Evolutionary conservation across 495 filamentous ascomycete species (phyloP).

Genomic region (Neohortaea acidophila): DNA sequence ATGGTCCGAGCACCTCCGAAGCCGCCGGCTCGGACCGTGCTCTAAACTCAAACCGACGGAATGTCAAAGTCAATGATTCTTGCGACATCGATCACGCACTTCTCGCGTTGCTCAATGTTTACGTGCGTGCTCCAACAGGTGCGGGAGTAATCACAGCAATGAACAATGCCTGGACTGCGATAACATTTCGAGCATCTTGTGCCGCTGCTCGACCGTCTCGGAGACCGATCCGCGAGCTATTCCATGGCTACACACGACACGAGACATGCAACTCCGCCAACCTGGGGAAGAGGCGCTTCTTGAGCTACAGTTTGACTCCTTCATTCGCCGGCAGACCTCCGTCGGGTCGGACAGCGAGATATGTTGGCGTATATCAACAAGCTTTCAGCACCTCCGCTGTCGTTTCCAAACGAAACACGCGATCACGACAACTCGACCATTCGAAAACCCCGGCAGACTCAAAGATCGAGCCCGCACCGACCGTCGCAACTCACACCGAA

Average conservation of each 20-base stretch:
- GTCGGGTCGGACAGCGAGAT: no score
- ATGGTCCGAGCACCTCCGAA: conserved; percentile 15
- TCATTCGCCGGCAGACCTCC: no score
- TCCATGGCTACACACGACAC: conserved; percentile 9
- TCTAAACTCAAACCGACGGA: neutral
- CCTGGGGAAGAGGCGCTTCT: no score
- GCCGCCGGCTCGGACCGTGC: neutral
- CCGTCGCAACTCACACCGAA: conserved; percentile 12
- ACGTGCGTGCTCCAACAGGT: neutral
- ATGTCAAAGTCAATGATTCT: no score
- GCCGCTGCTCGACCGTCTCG: conserved; percentile 14
- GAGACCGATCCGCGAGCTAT: conserved; percentile 8
- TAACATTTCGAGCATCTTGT: conserved; percentile 19
- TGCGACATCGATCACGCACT: neutral
- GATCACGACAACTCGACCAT: neutral
- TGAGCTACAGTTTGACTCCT: no score
- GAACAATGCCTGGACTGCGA: conserved; percentile 24
- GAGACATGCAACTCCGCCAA: neutral
- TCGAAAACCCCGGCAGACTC: neutral
- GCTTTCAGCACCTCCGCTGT: conserved; percentile 1
- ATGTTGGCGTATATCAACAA: no score
- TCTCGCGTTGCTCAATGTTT: neutral
- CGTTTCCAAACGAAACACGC: neutral
- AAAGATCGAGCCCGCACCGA: conserved; percentile 6
- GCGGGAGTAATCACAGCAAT: conserved; percentile 13